Percentiles rank a stretch among this genome's conserved stretches.
Evolutionary conservation across 1,284 basidiomycete species (phyloP).

Genomic region (Ustilago crameri): DNA sequence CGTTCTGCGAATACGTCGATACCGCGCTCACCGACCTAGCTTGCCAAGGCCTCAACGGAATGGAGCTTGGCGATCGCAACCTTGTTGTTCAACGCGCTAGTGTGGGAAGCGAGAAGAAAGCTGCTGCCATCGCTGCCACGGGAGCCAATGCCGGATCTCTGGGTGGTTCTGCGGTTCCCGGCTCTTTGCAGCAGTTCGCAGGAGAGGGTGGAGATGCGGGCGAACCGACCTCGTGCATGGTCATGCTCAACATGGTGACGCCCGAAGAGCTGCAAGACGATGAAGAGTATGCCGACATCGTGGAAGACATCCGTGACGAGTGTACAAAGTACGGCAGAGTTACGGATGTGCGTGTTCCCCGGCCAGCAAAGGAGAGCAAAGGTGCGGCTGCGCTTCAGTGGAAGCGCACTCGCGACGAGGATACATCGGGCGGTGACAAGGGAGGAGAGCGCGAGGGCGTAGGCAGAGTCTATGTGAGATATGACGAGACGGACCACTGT

Average conservation of each 20-base stretch:
- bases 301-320: conserved; percentile 94
- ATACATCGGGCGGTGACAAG: conserved; percentile 65
- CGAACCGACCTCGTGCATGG: conserved; percentile 78
- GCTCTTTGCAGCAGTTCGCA: conserved; percentile 66
- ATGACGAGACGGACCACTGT: conserved; percentile 75
- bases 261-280: conserved; percentile 91
- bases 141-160: conserved; percentile 68
- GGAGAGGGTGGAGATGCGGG: conserved; percentile 57
- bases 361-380: conserved; percentile 57
- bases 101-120: conserved; percentile 73
- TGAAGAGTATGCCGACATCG: conserved; percentile 90
- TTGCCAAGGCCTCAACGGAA: conserved; percentile 93
- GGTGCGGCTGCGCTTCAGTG: conserved; percentile 61
- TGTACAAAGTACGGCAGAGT: conserved; percentile 64
- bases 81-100: conserved; percentile 96
- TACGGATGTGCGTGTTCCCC: conserved; percentile 62
- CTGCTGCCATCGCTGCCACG: conserved; percentile 50
- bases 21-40: conserved; percentile 89
- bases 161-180: conserved; percentile 50
- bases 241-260: conserved; percentile 99
- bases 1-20: conserved; percentile 98
- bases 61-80: conserved; percentile 96
- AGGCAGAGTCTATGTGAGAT: conserved; percentile 92
- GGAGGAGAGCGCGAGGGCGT: conserved; percentile 88
- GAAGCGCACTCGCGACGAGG: conserved; percentile 67